Evolutionary conservation across 345 rosid species (phyloP).

Genomic region (Moringa oleifera): DNA sequence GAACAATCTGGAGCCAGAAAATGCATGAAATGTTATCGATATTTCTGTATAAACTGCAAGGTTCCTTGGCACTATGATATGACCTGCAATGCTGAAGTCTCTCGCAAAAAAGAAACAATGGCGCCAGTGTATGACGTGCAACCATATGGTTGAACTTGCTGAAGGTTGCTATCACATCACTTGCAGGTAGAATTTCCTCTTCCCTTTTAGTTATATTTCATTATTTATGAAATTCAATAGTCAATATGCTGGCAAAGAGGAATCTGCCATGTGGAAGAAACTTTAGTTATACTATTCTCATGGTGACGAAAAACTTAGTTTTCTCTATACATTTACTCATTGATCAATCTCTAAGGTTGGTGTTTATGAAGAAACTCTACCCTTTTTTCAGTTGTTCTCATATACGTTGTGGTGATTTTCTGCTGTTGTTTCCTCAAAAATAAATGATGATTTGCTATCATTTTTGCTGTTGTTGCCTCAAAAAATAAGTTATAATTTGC

Average conservation of each 20-base stretch:
- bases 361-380: too few relatives aligned
- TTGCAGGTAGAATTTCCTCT: conserved; percentile 40
- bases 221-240: too few relatives aligned
- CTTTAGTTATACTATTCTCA: neutral
- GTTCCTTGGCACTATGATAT: conserved; percentile 65
- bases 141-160: conserved; percentile 45
- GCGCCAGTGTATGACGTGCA: conserved; percentile 45
- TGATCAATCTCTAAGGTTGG: too few relatives aligned
- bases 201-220: too few relatives aligned
- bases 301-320: neutral
- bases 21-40: conserved; percentile 49
- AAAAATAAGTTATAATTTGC: too few relatives aligned
- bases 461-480: too few relatives aligned
- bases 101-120: conserved; percentile 42
- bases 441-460: too few relatives aligned
- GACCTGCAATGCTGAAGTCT: conserved; percentile 46
- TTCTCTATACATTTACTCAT: neutral
- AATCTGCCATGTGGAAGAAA: neutral
- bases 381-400: too few relatives aligned
- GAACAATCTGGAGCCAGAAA: conserved; percentile 39
- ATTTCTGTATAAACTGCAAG: conserved; percentile 69
- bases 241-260: too few relatives aligned
- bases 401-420: too few relatives aligned
- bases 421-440: too few relatives aligned
- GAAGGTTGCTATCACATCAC: conserved; percentile 56